Percentiles rank a stretch among this genome's conserved stretches.
phyloP scores from a whole-genome alignment of 2,329 filamentous ascomycete genomes.

The Rhinocladiella similis region DNA sequence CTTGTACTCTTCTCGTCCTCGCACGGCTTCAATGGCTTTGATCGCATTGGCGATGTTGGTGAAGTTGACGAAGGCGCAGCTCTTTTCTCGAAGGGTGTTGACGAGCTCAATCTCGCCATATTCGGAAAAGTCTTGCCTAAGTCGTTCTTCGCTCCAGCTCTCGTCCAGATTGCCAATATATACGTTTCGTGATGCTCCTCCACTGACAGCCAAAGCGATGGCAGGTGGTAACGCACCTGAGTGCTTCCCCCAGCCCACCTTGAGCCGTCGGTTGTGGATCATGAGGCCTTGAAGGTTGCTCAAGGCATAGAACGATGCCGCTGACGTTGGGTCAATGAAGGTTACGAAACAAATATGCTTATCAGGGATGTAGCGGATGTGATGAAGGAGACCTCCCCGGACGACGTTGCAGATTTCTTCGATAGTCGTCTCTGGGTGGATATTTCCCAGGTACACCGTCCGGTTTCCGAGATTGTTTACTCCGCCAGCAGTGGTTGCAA shows the following conservation, averaged over 20 bases:
- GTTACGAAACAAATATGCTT: conserved; percentile 99
- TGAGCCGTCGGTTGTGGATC: conserved; percentile 97
- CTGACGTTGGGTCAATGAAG: conserved; percentile 97
- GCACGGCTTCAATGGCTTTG: conserved; percentile 96
- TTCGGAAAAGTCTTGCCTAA: conserved; percentile 95
- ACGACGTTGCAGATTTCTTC: conserved; percentile 99
- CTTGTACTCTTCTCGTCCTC: conserved; percentile 93
- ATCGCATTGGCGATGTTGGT: conserved; percentile 99
- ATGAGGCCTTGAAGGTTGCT: conserved; percentile 97
- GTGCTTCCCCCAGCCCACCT: conserved; percentile 99
- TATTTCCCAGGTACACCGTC: conserved; percentile 97
- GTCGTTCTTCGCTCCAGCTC: conserved; percentile 92
- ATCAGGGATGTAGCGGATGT: conserved; percentile 98
- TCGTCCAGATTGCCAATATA: conserved; percentile 98
- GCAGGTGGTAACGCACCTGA: conserved; percentile 93
- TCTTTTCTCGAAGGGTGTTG: conserved; percentile 96
- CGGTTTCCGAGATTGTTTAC: conserved; percentile 97
- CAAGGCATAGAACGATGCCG: conserved; percentile 94
- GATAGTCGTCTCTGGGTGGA: conserved; percentile 97
- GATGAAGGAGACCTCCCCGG: conserved; percentile 88
- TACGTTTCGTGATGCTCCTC: conserved; percentile 95
- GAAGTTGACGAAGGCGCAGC: conserved; percentile 99
- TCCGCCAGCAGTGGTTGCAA: conserved; percentile 92
- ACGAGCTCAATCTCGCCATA: conserved; percentile 98
- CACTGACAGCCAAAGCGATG: conserved; percentile 92